A percentile compares a stretch with the other conserved stretches of the same genome.
Conservation (phyloP, 768 basidiomycete species). For the Clavaria fumosa region DNA sequence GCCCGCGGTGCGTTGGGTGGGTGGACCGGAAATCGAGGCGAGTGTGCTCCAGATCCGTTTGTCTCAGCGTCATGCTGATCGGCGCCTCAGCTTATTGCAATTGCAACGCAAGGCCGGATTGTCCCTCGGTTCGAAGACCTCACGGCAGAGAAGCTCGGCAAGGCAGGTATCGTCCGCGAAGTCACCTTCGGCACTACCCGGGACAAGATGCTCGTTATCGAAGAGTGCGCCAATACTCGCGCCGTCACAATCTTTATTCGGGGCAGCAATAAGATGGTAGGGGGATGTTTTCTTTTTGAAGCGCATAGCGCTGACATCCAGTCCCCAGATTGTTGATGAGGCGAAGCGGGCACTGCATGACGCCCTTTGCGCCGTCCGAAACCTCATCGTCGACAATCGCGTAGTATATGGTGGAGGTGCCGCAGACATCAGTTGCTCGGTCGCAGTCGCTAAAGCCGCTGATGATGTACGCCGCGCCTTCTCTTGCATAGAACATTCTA, state of each 20-base stretch:
- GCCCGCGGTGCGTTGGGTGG: constrained; percentile 97
- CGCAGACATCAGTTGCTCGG: constrained; percentile 88
- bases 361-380: constrained; percentile 93
- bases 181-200: constrained; percentile 93
- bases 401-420: constrained; percentile 98
- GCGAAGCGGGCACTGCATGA: constrained; percentile 97
- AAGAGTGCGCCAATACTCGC: constrained; percentile 92
- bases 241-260: constrained; percentile 96
- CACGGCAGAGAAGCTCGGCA: constrained; percentile 77
- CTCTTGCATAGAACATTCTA: not conserved
- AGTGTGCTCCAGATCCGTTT: not conserved
- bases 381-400: constrained; percentile 86
- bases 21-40: constrained; percentile 98
- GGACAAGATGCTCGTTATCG: constrained; percentile 99
- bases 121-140: constrained; percentile 98
- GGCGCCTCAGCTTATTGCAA: constrained; percentile 84
- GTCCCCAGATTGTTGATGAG: constrained; percentile 85
- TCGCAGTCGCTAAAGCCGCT: constrained; percentile 87
- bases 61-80: constrained; percentile 2
- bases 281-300: constrained; percentile 1
- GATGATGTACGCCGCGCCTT: constrained; percentile 51
- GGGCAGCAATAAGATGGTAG: constrained; percentile 97
- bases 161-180: constrained; percentile 88
- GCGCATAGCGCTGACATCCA: not conserved
- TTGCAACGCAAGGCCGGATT: constrained; percentile 95